Conservation (phyloP, 2,329 filamentous ascomycete genomes). For the Fusarium odoratissimum region DNA sequence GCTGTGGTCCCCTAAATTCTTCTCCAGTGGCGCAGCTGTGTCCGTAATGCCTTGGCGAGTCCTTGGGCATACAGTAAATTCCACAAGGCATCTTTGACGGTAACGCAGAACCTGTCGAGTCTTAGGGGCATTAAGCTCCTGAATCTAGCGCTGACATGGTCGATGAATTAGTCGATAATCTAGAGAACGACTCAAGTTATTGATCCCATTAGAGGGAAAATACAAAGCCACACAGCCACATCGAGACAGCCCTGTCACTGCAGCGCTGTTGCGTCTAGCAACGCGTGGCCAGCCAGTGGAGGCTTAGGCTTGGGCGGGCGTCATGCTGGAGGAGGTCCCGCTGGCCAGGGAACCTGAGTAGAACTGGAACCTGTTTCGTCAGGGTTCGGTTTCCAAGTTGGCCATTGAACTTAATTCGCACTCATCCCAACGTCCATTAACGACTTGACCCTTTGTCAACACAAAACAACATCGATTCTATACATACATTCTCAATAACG, state of each 20-base stretch:
- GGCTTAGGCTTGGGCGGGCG: slow-evolving; percentile 29
- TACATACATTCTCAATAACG: slow-evolving; percentile 4
- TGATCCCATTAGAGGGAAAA: neutral
- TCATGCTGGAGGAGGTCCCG: slow-evolving; percentile 18
- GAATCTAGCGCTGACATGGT: neutral
- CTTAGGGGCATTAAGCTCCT: slow-evolving; percentile 8
- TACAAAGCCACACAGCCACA: slow-evolving; percentile 29
- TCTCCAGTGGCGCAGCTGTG: slow-evolving; percentile 35
- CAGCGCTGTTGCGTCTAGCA: slow-evolving; percentile 34
- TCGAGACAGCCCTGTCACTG: slow-evolving; percentile 10
- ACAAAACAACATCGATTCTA: slow-evolving; percentile 12
- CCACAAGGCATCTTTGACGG: neutral
- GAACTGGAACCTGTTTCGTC: slow-evolving; percentile 41
- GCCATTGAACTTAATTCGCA: slow-evolving; percentile 25
- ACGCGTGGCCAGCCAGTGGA: slow-evolving; percentile 33
- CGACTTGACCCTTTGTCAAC: slow-evolving; percentile 6
- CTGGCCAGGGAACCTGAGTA: slow-evolving; percentile 20
- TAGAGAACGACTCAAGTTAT: neutral
- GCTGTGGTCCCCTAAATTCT: slow-evolving; percentile 13
- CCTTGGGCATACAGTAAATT: neutral
- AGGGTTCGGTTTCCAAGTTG: slow-evolving; percentile 26
- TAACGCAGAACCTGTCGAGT: neutral
- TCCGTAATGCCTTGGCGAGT: slow-evolving; percentile 3
- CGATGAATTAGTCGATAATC: neutral
- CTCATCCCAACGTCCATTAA: slow-evolving; percentile 16